Percentiles rank a stretch among this genome's conserved stretches.
These are phyloP conservation scores for Codiaeum variegatum DNA, from an alignment of 441 rosid species.

Conservation along the genomic window DNA sequence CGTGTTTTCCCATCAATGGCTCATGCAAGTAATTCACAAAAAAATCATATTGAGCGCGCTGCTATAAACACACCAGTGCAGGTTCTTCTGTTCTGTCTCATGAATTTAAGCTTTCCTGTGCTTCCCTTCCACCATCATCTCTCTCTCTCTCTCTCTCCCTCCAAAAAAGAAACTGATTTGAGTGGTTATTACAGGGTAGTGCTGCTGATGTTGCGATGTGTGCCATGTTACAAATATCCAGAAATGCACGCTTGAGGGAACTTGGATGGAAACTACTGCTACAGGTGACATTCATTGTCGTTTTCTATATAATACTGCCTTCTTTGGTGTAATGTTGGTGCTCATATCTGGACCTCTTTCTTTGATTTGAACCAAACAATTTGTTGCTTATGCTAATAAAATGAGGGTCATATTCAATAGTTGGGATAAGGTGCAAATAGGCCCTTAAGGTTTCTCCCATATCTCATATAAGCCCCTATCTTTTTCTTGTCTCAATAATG, in stretches of 20 bases:
- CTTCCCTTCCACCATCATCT: constrained; percentile 9
- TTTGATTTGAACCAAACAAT: constrained; percentile 2
- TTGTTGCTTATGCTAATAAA: neutral
- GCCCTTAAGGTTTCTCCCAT: too few species aligned
- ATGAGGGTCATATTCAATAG: neutral
- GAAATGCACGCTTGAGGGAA: constrained; percentile 53
- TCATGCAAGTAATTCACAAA: constrained; percentile 46
- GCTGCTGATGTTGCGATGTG: constrained; percentile 99
- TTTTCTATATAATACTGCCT: neutral
- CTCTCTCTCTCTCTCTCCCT: constrained; percentile 17
- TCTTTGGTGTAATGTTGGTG: neutral
- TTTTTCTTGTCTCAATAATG: too few species aligned
- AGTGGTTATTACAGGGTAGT: constrained; percentile 65
- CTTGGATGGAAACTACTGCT: constrained; percentile 94
- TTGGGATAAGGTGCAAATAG: too few species aligned
- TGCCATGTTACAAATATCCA: constrained; percentile 87
- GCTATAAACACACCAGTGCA: constrained; percentile 98
- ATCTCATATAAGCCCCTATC: too few species aligned
- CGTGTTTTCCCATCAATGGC: constrained; percentile 60
- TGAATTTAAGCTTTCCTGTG: constrained; percentile 3
- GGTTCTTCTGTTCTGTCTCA: constrained; percentile 41
- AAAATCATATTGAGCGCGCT: constrained; percentile 76
- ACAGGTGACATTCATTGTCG: constrained; percentile 49
- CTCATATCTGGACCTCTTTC: neutral
- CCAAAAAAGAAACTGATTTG: neutral